Evolutionary conservation across 805 yeast species (phyloP), one percentile per base, ranked within the genome.

Genomic region (Metschnikowia peoriensis): DNA sequence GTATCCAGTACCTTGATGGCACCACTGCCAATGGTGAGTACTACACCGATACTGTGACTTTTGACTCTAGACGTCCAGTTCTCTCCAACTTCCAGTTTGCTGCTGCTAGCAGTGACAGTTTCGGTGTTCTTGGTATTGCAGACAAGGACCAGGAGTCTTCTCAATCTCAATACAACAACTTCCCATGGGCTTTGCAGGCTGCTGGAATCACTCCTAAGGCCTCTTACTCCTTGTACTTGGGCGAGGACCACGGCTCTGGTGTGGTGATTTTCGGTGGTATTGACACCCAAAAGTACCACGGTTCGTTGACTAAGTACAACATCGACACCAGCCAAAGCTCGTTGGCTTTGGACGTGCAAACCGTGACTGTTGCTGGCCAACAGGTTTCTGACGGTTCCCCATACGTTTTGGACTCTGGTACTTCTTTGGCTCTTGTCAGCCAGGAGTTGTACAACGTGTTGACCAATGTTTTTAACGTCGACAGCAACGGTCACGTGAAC

Each of bases 151-250:
- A 42, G 38, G 55, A 49, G 44, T 47, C 56, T 9, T 28, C 51
- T 10, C 28, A 15, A 11, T 29, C 22, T 38, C 10, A 38, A 15
- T 44, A 49, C 48, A 32, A 49, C 48, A 89, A 89, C 66, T 70
- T 89, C 52, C 96, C 96, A 0, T 57, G 75, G 54, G 78, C 78
- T 54, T 67, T 89, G 72, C 83, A 76, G 47, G 62, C 71, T 35
- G 79, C 80, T 48, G 92, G 91, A 0, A 59, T 80, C 41, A 86
- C 83, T 51, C 61, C 76, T 42, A 76, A 78, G 46, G 74, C 75
- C 41, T 80, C 80, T 0, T 88, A 85, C 64, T 86, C 92, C 0
- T 69, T 88, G 51, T 86, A 72, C 61, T 73, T 88, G 65, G 79
- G 83, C 58, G 66, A 70, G 4, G 29, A 37, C 28, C 60, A 69